Percentiles rank a stretch among this genome's conserved stretches.
These are phyloP conservation scores for Heterobasidion annosum DNA, from an alignment of 1,284 basidiomycete genomes.

Conservation along the genomic window DNA sequence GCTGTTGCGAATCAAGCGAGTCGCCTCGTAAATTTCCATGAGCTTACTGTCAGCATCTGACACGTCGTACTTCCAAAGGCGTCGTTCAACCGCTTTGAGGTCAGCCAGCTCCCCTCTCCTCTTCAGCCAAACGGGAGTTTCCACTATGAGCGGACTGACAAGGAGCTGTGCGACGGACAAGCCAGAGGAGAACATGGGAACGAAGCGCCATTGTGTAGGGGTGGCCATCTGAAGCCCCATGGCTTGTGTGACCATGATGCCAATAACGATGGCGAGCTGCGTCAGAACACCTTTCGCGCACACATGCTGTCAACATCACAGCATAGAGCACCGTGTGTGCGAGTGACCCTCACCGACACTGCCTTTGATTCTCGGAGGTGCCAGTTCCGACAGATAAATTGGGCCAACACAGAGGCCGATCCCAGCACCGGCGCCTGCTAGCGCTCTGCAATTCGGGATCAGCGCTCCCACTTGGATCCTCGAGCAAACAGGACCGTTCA, in stretches of 20 bases:
- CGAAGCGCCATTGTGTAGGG: slow-evolving; percentile 64
- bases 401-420: slow-evolving; percentile 83
- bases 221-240: slow-evolving; percentile 57
- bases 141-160: slow-evolving; percentile 40
- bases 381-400: slow-evolving; percentile 77
- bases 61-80: slow-evolving; percentile 37
- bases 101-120: slow-evolving; percentile 41
- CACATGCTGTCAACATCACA: not conserved
- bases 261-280: slow-evolving; percentile 81
- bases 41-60: not conserved
- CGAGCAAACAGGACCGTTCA: slow-evolving; percentile 18
- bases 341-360: slow-evolving; percentile 43
- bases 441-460: slow-evolving; percentile 35
- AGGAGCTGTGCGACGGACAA: slow-evolving; percentile 55
- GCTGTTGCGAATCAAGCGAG: not conserved
- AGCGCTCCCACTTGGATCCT: not conserved
- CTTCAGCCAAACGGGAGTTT: slow-evolving; percentile 62
- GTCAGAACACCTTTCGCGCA: slow-evolving; percentile 65
- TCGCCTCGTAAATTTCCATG: not conserved
- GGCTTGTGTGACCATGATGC: slow-evolving; percentile 73
- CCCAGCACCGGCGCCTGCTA: slow-evolving; percentile 77
- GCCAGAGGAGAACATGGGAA: slow-evolving; percentile 58
- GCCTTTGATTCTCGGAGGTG: slow-evolving; percentile 67
- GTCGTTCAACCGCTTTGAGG: slow-evolving; percentile 33
- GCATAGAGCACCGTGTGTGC: slow-evolving; percentile 5